These are phyloP conservation scores for Aquilaria yunnanensis DNA, from an alignment of 345 rosid species.

Conservation along the genomic window DNA sequence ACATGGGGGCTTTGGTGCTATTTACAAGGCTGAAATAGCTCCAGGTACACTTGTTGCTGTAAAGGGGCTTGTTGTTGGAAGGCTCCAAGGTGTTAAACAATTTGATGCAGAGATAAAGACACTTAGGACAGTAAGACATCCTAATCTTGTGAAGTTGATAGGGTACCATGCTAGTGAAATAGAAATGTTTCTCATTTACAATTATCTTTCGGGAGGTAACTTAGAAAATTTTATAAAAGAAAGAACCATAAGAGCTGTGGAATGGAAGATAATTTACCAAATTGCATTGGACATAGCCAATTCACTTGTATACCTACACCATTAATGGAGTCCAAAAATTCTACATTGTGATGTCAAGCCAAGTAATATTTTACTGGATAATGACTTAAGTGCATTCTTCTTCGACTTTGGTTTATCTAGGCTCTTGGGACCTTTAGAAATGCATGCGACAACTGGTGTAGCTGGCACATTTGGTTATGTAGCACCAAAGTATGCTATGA, in stretches of 20 bases:
- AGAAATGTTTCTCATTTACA: constrained; percentile 61
- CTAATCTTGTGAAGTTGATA: constrained; percentile 44
- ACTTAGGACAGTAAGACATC: constrained; percentile 46
- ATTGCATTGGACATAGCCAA: constrained; percentile 34
- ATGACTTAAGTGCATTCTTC: constrained; percentile 26
- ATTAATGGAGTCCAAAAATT: constrained; percentile 27
- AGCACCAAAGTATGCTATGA: constrained; percentile 43
- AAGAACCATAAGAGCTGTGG: constrained; percentile 33
- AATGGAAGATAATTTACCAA: constrained; percentile 34
- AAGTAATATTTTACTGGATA: constrained; percentile 33
- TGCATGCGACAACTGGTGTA: constrained; percentile 36
- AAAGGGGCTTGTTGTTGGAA: constrained; percentile 51
- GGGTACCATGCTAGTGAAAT: constrained; percentile 61
- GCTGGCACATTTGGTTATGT: constrained; percentile 42
- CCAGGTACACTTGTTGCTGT: constrained; percentile 38
- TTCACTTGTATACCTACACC: constrained; percentile 36
- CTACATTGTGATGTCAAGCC: constrained; percentile 43
- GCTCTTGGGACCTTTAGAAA: constrained; percentile 34
- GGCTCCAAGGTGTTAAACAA: constrained; percentile 58
- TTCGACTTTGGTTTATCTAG: constrained; percentile 39
- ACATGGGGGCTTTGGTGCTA: constrained; percentile 60
- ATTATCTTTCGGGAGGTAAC: constrained; percentile 62
- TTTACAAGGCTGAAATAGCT: constrained; percentile 47
- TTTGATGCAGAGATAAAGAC: constrained; percentile 55
- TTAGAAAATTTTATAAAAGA: constrained; percentile 52